Conservation (phyloP, 352 stramenopile genomes). For the Phytopythium aichiense region DNA sequence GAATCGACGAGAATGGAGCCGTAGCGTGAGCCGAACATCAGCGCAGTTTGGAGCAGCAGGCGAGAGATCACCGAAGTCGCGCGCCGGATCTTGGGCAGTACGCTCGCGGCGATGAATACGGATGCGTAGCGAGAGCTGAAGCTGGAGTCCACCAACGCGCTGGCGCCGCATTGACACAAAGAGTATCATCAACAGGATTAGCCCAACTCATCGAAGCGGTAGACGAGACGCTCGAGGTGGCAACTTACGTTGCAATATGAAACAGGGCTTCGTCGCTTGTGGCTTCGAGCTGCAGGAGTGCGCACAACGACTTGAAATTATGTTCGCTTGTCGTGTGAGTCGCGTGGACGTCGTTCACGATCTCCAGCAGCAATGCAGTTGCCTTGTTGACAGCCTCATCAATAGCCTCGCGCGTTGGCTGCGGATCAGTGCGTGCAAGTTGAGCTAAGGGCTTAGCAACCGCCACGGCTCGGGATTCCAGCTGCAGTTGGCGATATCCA, state of each 20-base stretch:
- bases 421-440: constrained; percentile 26
- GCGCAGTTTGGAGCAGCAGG: constrained; percentile 51
- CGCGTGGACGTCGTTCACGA: constrained; percentile 56
- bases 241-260: constrained; percentile 42
- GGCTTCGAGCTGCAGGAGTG: constrained; percentile 32
- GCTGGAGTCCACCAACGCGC: constrained; percentile 51
- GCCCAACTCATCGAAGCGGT: background rate
- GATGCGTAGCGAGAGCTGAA: constrained; percentile 68
- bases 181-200: background rate
- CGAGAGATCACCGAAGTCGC: constrained; percentile 72
- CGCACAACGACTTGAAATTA: constrained; percentile 45
- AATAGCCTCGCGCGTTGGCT: constrained; percentile 19
- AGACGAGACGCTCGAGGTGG: background rate
- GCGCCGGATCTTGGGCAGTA: constrained; percentile 51
- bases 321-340: constrained; percentile 51
- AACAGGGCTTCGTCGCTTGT: constrained; percentile 61
- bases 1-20: constrained; percentile 36
- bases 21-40: constrained; percentile 53
- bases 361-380: constrained; percentile 45
- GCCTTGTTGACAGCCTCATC: constrained; percentile 20
- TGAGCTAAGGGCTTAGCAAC: constrained; percentile 46
- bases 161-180: constrained; percentile 12
- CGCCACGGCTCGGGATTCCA: constrained; percentile 32
- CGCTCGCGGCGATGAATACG: constrained; percentile 48
- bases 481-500: constrained; percentile 10